Evolutionary conservation across 768 basidiomycete species (phyloP).

Genomic region (Chalciporus sphaerocephalus): DNA sequence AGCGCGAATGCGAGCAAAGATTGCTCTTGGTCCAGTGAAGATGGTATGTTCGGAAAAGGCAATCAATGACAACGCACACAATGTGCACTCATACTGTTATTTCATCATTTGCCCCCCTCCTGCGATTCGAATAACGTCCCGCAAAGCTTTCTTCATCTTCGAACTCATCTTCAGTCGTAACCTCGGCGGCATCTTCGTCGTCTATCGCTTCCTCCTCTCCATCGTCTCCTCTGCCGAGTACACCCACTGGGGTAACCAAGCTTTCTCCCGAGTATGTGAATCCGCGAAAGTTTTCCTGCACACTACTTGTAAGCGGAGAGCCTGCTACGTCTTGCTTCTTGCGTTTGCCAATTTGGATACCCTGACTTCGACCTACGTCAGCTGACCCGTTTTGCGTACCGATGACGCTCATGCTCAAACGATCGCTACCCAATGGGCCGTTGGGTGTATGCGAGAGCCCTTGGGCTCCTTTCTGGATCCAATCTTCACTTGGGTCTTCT

Average conservation of each 20-base stretch:
- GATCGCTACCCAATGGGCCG: constrained; percentile 71
- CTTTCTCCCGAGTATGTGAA: constrained; percentile 86
- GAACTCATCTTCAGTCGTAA: constrained; percentile 72
- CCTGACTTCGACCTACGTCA: constrained; percentile 20
- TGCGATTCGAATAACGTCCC: constrained; percentile 65
- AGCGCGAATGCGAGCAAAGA: constrained; percentile 7
- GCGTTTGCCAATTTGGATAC: constrained; percentile 51
- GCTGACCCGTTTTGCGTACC: constrained; percentile 18
- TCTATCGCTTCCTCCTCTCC: constrained; percentile 43
- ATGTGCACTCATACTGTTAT: constrained; percentile 26
- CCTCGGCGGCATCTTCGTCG: constrained; percentile 46
- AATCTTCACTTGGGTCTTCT: constrained; percentile 67
- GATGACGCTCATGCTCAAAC: constrained; percentile 12
- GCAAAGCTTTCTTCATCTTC: constrained; percentile 60
- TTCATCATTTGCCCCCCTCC: constrained; percentile 40
- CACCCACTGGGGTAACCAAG: constrained; percentile 43
- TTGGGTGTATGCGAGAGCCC: constrained; percentile 56
- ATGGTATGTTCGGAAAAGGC: constrained; percentile 5
- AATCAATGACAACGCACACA: constrained; percentile 10
- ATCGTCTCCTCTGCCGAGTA: constrained; percentile 30
- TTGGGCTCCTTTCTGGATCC: constrained; percentile 35
- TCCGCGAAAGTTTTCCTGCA: constrained; percentile 95
- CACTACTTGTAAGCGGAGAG: constrained; percentile 80
- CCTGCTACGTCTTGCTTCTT: constrained; percentile 44
- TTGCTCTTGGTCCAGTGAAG: constrained; percentile 20